Percentiles rank a stretch among this genome's conserved stretches.
These are phyloP conservation scores for Myochromella boudieri DNA, from an alignment of 768 basidiomycete genomes.

Conservation along the genomic window DNA sequence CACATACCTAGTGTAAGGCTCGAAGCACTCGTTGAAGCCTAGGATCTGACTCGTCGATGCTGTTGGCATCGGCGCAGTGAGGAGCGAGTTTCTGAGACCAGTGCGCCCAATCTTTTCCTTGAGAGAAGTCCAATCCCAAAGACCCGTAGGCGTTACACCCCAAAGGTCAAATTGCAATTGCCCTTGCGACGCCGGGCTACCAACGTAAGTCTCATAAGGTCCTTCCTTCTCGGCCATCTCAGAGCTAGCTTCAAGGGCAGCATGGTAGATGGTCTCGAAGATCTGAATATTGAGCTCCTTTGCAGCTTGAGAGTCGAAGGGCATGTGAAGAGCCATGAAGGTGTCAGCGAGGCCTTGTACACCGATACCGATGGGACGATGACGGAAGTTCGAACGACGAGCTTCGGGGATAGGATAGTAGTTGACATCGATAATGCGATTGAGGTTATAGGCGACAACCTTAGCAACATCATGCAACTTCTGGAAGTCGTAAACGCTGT, in stretches of 20 bases:
- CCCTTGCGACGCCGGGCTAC: conserved; percentile 87
- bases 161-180: conserved; percentile 94
- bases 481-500: conserved; percentile 88
- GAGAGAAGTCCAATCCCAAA: conserved; percentile 93
- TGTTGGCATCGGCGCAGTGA: conserved; percentile 98
- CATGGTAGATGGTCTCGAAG: conserved; percentile 99
- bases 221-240: conserved; percentile 82
- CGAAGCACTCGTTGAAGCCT: conserved; percentile 98
- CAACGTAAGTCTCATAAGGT: conserved; percentile 85
- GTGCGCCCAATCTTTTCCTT: conserved; percentile 82
- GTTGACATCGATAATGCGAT: conserved; percentile 92
- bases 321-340: conserved; percentile 96
- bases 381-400: conserved; percentile 90
- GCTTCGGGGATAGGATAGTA: conserved; percentile 95
- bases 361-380: conserved; percentile 96
- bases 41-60: conserved; percentile 98
- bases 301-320: conserved; percentile 89
- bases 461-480: conserved; percentile 93
- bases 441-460: conserved; percentile 90
- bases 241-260: conserved; percentile 83
- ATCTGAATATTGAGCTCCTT: conserved; percentile 91
- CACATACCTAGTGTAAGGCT: conserved; percentile 89
- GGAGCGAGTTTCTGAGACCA: conserved; percentile 87
- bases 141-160: conserved; percentile 83
- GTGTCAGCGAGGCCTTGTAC: conserved; percentile 97